Evolutionary conservation across 2,329 filamentous ascomycete species (phyloP).

Genomic region (Drechslerella coelobrocha): DNA sequence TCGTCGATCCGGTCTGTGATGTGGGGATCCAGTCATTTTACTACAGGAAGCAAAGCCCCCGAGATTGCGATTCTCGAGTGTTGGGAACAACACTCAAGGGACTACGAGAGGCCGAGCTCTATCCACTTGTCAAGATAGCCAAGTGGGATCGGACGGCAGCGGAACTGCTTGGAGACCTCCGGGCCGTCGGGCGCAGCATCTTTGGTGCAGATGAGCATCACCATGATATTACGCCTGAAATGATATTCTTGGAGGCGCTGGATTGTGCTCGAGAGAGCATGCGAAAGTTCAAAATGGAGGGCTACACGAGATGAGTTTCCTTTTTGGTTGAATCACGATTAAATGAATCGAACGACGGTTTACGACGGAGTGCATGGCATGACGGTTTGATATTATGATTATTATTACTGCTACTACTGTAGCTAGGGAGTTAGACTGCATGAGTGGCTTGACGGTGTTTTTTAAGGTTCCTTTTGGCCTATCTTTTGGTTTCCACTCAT

Average conservation of each 20-base stretch:
- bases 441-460: slow-evolving; percentile 5
- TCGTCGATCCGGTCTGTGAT: slow-evolving; percentile 44
- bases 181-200: slow-evolving; percentile 39
- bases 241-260: slow-evolving; percentile 37
- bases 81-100: slow-evolving; percentile 47
- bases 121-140: slow-evolving; percentile 42
- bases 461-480: neutral
- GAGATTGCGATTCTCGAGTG: slow-evolving; percentile 46
- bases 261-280: slow-evolving; percentile 32
- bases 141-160: slow-evolving; percentile 42
- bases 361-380: slow-evolving; percentile 22
- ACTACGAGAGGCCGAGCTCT: slow-evolving; percentile 42
- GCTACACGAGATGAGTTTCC: slow-evolving; percentile 23
- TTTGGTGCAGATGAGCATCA: slow-evolving; percentile 48
- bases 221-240: slow-evolving; percentile 42
- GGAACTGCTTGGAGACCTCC: slow-evolving; percentile 31
- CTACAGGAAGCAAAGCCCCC: slow-evolving; percentile 48
- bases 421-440: neutral
- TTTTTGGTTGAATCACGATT: neutral
- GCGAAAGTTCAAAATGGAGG: slow-evolving; percentile 47
- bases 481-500: too few species aligned
- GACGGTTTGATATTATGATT: slow-evolving; percentile 7
- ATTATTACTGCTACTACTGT: neutral
- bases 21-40: slow-evolving; percentile 48
- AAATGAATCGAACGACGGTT: slow-evolving; percentile 3